Base-by-base conservation (phyloP, 208 protist genomes). In the Acanthamoeba lenticulata region DNA sequence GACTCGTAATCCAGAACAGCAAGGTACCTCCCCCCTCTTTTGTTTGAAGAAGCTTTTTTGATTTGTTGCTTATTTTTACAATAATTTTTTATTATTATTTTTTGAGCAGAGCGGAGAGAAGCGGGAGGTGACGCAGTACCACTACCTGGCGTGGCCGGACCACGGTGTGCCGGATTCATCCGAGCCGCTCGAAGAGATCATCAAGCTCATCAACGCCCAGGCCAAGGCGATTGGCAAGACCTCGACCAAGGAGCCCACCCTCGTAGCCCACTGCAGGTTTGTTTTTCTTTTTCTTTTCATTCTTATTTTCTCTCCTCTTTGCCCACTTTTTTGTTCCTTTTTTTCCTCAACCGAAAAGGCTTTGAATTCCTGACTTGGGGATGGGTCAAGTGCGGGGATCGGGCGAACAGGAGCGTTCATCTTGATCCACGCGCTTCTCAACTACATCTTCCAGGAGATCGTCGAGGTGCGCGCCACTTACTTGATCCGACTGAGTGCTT, bases 111-210 rank as follows among this genome's bases (percentile, higher is more conserved):
- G 45, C 0, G 49, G 29, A 55, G 83, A 90, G 83, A 83, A 13
- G 74, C 83, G 83, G 1, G 83, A 90, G 55, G 44, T 90, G 0
- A 90, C 83, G 15, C 83, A 90, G 55, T 90, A 90, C 34, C 83
- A 90, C 36, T 90, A 90, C 47, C 55, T 90, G 2, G 83, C 83
- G 38, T 90, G 83, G 83, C 83, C 83, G 15, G 83, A 90, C 49
- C 83, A 90, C 52, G 83, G 83, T 9, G 83, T 90, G 29, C 83
- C 83, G 29, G 83, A 90, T 2, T 45, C 83, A 24, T 90, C 83
- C 34, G 55, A 90, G 27, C 83, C 83, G 27, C 38, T 90, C 24
- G 83, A 90, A 32, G 49, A 90, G n/a, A 90, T 90, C 83, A 90
- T 90, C 47, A 57, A 90, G 27, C 47, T 90, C 40, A 90, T 90